phyloP scores from a whole-genome alignment of 2,329 filamentous ascomycete species.

The Aspergillus vadensis region DNA sequence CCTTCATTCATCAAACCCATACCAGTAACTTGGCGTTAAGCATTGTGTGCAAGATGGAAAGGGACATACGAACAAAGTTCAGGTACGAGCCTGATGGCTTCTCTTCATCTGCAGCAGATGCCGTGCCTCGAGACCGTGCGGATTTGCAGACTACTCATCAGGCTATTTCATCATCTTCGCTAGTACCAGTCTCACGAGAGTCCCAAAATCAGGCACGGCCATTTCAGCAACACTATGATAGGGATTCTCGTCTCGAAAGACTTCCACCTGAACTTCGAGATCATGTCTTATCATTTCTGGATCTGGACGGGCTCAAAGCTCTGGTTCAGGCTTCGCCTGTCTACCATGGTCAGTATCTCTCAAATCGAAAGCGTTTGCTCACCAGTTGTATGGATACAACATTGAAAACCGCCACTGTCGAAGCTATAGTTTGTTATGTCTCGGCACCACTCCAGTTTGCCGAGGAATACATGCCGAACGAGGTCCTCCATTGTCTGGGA shows the following conservation, averaged over 20 bases:
- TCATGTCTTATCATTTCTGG: constrained; percentile 23
- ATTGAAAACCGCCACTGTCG: constrained; percentile 19
- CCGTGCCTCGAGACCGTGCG: too few relatives aligned
- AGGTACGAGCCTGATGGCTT: too few relatives aligned
- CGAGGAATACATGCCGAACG: not conserved
- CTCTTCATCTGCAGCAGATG: too few relatives aligned
- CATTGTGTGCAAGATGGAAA: too few relatives aligned
- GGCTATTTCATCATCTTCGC: too few relatives aligned
- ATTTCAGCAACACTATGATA: too few relatives aligned
- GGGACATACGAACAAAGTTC: too few relatives aligned
- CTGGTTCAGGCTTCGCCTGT: constrained; percentile 30
- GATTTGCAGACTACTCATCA: too few relatives aligned
- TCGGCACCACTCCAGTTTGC: constrained; percentile 1
- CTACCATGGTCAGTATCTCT: constrained; percentile 29
- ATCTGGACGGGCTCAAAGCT: constrained; percentile 20
- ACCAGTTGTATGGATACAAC: constrained; percentile 18
- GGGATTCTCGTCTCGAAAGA: not conserved
- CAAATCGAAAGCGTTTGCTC: constrained; percentile 25
- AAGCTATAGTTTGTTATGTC: constrained; percentile 10
- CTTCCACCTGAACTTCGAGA: constrained; percentile 29
- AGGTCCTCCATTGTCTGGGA: not conserved
- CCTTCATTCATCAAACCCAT: too few relatives aligned
- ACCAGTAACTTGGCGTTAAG: too few relatives aligned
- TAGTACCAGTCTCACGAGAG: too few relatives aligned
- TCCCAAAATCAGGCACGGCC: too few relatives aligned